A percentile compares a stretch with the other conserved stretches of the same genome.
These are phyloP conservation scores for Cercospora sp. DNA, from an alignment of 2,329 filamentous ascomycete genomes.

Conservation along the genomic window DNA sequence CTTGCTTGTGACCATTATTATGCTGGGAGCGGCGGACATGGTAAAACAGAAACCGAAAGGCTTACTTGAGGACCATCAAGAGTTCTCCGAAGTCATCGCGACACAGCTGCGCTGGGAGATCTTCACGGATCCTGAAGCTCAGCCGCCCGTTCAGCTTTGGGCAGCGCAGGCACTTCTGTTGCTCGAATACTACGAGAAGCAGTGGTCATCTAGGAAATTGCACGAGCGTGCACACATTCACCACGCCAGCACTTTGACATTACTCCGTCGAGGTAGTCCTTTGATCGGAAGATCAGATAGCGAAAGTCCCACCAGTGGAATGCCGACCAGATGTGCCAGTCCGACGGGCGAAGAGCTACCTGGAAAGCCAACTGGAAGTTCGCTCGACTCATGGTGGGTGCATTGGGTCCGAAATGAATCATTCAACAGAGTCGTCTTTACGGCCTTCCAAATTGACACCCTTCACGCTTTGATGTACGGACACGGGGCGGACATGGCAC, in stretches of 20 bases:
- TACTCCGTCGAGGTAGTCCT: constrained; percentile 88
- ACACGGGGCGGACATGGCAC: constrained; percentile 82
- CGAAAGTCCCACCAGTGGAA: constrained; percentile 72
- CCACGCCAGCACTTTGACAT: constrained; percentile 86
- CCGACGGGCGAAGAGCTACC: constrained; percentile 9
- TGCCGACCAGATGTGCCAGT: constrained; percentile 21
- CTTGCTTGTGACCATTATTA: constrained; percentile 80
- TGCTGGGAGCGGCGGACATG: constrained; percentile 81
- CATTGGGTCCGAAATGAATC: constrained; percentile 92
- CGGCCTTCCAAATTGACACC: constrained; percentile 88
- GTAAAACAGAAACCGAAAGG: constrained; percentile 75
- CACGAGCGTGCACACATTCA: constrained; percentile 94
- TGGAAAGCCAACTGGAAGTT: neutral
- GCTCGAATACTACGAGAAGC: constrained; percentile 90
- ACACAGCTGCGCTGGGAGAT: constrained; percentile 91
- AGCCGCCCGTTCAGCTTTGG: constrained; percentile 89
- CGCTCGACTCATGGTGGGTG: constrained; percentile 66
- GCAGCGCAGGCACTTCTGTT: constrained; percentile 85
- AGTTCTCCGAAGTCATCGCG: constrained; percentile 81
- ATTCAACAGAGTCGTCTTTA: constrained; percentile 82
- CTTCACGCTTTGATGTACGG: constrained; percentile 96
- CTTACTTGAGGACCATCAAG: constrained; percentile 70
- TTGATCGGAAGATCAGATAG: constrained; percentile 79
- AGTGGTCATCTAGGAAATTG: constrained; percentile 85
- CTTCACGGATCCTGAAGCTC: constrained; percentile 82